These are phyloP conservation scores for Sporormia fimetaria DNA, from an alignment of 495 filamentous ascomycete species.

Conservation along the genomic window DNA sequence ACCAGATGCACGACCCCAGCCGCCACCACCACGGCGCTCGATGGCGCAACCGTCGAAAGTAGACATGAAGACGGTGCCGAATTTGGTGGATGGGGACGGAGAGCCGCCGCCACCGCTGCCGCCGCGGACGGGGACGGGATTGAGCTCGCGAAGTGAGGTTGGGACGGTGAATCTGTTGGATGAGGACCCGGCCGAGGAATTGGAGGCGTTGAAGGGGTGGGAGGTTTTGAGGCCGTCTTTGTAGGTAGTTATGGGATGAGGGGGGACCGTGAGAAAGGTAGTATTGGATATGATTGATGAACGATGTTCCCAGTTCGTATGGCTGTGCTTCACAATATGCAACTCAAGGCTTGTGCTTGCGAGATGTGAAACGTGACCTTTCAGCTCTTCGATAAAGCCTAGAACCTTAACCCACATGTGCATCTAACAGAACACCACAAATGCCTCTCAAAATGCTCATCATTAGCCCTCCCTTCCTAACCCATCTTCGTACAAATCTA, in stretches of 20 bases:
- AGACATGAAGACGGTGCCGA: not conserved
- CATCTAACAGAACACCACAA: too few species aligned
- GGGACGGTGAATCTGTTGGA: slow-evolving; percentile 17
- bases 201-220: slow-evolving; percentile 26
- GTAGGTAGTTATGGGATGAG: slow-evolving; percentile 6
- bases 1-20: slow-evolving; percentile 4
- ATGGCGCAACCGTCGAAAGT: slow-evolving; percentile 2
- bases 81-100: slow-evolving; percentile 6
- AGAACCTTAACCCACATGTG: too few species aligned
- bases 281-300: not conserved
- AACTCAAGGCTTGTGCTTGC: too few species aligned
- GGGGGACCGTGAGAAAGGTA: not conserved
- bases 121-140: slow-evolving; percentile 20
- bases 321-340: too few species aligned
- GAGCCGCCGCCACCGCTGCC: slow-evolving; percentile 20
- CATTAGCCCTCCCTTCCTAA: too few species aligned
- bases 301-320: too few species aligned
- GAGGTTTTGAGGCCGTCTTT: slow-evolving; percentile 25
- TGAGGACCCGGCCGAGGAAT: slow-evolving; percentile 17
- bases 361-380: too few species aligned
- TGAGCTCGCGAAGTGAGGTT: slow-evolving; percentile 8
- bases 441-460: too few species aligned
- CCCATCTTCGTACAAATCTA: not conserved
- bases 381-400: too few species aligned
- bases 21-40: slow-evolving; percentile 15